Conservation (phyloP, 2,329 filamentous ascomycete species). For the Apiospora aurea region DNA sequence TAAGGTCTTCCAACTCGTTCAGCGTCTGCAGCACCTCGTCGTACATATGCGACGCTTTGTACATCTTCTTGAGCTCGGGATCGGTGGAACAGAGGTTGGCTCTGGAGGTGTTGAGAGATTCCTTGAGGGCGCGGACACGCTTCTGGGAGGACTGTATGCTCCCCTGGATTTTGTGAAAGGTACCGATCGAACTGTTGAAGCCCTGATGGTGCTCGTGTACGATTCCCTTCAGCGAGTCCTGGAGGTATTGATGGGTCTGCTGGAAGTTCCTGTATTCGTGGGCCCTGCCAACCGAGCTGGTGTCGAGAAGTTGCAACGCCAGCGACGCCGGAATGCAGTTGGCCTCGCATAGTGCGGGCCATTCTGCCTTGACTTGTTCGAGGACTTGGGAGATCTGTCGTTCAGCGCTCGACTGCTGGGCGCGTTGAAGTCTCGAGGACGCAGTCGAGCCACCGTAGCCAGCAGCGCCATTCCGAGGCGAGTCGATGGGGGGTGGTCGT, state of each 20-base stretch:
- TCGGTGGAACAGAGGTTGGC: constrained; percentile 83
- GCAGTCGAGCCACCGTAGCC: constrained; percentile 32
- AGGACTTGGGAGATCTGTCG: constrained; percentile 70
- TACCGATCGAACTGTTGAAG: constrained; percentile 98
- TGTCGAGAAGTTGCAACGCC: constrained; percentile 92
- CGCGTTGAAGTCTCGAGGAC: constrained; percentile 36
- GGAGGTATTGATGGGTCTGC: constrained; percentile 84
- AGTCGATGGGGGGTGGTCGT: constrained; percentile 43
- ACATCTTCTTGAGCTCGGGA: constrained; percentile 89
- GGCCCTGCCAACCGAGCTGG: constrained; percentile 89
- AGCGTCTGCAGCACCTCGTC: constrained; percentile 87
- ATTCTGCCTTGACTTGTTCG: constrained; percentile 84
- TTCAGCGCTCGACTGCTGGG: constrained; percentile 55
- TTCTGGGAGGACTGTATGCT: constrained; percentile 90
- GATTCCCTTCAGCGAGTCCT: constrained; percentile 90
- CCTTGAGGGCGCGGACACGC: constrained; percentile 81
- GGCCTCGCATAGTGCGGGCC: constrained; percentile 88
- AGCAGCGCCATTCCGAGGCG: constrained; percentile 37
- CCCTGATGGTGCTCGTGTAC: constrained; percentile 99
- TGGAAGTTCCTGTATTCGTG: constrained; percentile 88
- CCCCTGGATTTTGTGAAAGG: constrained; percentile 97
- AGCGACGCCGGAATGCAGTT: constrained; percentile 94
- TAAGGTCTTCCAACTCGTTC: constrained; percentile 84
- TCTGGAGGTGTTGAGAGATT: constrained; percentile 83
- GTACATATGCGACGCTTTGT: constrained; percentile 86